phyloP scores from a whole-genome alignment of 208 protist species.

The Crithidia fasciculata region DNA sequence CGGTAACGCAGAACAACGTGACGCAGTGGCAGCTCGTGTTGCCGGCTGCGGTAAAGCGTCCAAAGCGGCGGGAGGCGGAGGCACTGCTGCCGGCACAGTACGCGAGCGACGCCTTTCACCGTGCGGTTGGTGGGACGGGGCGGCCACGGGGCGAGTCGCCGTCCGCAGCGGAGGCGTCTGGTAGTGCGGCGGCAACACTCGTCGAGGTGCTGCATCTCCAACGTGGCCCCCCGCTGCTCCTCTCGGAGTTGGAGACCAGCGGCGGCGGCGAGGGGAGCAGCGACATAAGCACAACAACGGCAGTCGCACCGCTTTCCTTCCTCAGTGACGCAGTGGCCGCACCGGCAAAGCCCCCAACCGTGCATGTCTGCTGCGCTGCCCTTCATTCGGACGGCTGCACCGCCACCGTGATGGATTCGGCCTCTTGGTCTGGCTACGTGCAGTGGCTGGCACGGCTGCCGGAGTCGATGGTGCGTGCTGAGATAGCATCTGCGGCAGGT shows the following conservation, averaged over 20 bases:
- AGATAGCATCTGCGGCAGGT: no score
- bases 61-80: constrained; percentile 36
- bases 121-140: background rate
- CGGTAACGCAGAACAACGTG: constrained; percentile 27
- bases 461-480: background rate
- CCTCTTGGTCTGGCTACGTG: constrained; percentile 25
- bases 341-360: background rate
- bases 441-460: constrained; percentile 14
- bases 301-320: background rate
- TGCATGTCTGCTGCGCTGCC: constrained; percentile 15
- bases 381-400: background rate
- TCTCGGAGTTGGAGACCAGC: background rate
- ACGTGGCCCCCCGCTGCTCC: constrained; percentile 1
- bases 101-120: constrained; percentile 21
- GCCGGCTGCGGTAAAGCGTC: constrained; percentile 30
- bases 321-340: background rate
- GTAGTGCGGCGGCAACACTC: background rate
- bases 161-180: background rate
- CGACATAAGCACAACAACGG: no score
- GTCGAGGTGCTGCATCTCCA: constrained; percentile 4
- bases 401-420: constrained; percentile 22
- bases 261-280: no score
- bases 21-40: constrained; percentile 30
- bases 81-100: constrained; percentile 28
- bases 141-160: background rate